A percentile compares a stretch with the other conserved stretches of the same genome.
Evolutionary conservation across 179 eudicot genomes (phyloP).

Genomic region (Camellia oleifera): DNA sequence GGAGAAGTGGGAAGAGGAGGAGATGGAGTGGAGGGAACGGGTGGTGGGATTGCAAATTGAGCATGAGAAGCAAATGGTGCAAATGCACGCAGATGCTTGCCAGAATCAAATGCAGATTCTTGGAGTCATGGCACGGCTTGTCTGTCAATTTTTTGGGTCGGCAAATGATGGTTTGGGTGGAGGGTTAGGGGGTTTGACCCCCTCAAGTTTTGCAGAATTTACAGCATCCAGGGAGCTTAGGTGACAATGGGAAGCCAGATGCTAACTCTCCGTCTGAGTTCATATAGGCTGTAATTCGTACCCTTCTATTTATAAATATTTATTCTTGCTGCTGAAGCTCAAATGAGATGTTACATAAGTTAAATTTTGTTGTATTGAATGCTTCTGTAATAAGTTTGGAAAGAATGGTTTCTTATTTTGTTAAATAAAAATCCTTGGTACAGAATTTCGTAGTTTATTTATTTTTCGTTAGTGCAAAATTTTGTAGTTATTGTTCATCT

Average conservation of each 20-base stretch:
- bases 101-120: conserved; percentile 82
- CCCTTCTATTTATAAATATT: not conserved
- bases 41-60: conserved; percentile 70
- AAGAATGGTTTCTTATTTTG: conserved; percentile 2
- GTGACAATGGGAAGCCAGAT: conserved; percentile 59
- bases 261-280: conserved; percentile 67
- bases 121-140: conserved; percentile 62
- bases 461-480: not conserved
- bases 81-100: conserved; percentile 81
- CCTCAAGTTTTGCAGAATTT: conserved; percentile 65
- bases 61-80: conserved; percentile 92
- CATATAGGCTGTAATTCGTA: conserved; percentile 33
- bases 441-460: not conserved
- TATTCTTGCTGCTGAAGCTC: conserved; percentile 19
- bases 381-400: conserved; percentile 4
- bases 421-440: not conserved
- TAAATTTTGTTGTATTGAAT: not conserved
- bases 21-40: conserved; percentile 89
- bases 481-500: not conserved
- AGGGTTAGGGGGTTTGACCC: conserved; percentile 51
- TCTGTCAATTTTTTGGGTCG: conserved; percentile 78
- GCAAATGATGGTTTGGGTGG: conserved; percentile 63
- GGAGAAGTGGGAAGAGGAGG: conserved; percentile 90
- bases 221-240: conserved; percentile 75
- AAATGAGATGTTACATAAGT: not conserved